Base-by-base conservation (phyloP, 1,284 basidiomycete species). In the Tranzscheliella williamsii region DNA sequence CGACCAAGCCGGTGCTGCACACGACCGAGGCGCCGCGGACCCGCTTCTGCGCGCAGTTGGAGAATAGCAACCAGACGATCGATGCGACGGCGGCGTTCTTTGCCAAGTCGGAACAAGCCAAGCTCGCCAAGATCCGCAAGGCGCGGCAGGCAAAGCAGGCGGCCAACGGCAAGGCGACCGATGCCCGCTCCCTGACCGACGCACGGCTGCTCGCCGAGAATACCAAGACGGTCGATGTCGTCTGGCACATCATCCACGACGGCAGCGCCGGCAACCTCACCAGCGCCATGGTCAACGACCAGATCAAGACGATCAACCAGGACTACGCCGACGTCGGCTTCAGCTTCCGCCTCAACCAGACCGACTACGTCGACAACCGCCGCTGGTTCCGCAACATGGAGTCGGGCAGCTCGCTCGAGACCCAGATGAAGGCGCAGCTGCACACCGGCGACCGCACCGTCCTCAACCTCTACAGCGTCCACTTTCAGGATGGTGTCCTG, bases 391-490 rank as follows among this genome's bases (percentile, higher is more conserved):
- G 78, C 57, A 73, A 70, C 20, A 82, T 78, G 45, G 81, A 79
- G 2, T 81, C 82, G 6, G 72, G 70, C 42, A 72, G 63, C 24
- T 70, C 72, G 17, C 63, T 77, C 21, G 82, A 85, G 71, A 81
- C 79, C 6, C 69, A 78, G 9, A 85, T 85, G 84, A 85, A 85
- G 78, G 70, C 32, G 1, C 42, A 78, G 35, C 80, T 84, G 34
- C 80, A 82, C 33, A 53, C 78, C 39, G 83, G 83, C 32, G 79
- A 76, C 20, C 78, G 73, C 4, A 71, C 74, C 23, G 79, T 75
- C 24, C 79, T 85, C 49, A 85, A 84, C 63, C 78, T 84, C 30
- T 84, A 84, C 79, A 79, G 79, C 27, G 83, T 84, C 37, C 40
- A 67, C 39, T 61, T 73, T 38, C 4, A 9, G 2, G 50, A 43